These are phyloP conservation scores for Cutaneotrichosporon cyanovorans DNA, from an alignment of 1,284 basidiomycete genomes.

Conservation along the genomic window DNA sequence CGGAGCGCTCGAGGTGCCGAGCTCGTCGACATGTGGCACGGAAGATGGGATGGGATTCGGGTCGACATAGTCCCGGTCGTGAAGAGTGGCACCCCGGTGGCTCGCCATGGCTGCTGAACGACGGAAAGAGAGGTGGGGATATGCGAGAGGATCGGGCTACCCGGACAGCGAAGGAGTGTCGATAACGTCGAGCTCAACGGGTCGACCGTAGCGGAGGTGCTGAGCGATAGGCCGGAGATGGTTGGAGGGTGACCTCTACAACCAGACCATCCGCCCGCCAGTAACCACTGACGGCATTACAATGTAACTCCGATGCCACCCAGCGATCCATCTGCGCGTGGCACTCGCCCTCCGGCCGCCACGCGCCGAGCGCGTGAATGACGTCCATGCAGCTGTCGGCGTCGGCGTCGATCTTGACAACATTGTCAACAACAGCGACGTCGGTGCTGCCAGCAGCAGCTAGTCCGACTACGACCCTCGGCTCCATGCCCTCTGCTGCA, in stretches of 20 bases:
- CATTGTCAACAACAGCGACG: neutral
- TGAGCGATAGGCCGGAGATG: slow-evolving; percentile 4
- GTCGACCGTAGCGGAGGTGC: neutral
- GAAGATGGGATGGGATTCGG: slow-evolving; percentile 65
- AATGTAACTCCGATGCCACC: neutral
- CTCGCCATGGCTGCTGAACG: slow-evolving; percentile 21
- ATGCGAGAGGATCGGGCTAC: slow-evolving; percentile 1
- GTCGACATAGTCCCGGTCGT: slow-evolving; percentile 54
- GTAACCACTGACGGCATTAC: neutral
- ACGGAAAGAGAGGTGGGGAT: neutral
- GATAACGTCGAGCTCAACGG: neutral
- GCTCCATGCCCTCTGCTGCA: neutral
- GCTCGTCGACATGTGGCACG: slow-evolving; percentile 78
- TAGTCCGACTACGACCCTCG: neutral
- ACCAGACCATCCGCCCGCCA: neutral
- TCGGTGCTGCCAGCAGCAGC: neutral
- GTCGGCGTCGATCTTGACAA: too few species aligned
- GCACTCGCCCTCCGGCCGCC: too few species aligned
- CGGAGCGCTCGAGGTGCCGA: slow-evolving; percentile 87
- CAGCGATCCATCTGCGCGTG: too few species aligned
- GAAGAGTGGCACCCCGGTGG: slow-evolving; percentile 34
- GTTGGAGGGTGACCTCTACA: neutral
- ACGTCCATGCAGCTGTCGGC: neutral
- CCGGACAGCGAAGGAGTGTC: neutral
- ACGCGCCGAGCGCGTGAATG: neutral